Percentiles rank a stretch among this genome's conserved stretches.
Conservation (phyloP, 169 alveolate genomes). For the Eimeria zaria region DNA sequence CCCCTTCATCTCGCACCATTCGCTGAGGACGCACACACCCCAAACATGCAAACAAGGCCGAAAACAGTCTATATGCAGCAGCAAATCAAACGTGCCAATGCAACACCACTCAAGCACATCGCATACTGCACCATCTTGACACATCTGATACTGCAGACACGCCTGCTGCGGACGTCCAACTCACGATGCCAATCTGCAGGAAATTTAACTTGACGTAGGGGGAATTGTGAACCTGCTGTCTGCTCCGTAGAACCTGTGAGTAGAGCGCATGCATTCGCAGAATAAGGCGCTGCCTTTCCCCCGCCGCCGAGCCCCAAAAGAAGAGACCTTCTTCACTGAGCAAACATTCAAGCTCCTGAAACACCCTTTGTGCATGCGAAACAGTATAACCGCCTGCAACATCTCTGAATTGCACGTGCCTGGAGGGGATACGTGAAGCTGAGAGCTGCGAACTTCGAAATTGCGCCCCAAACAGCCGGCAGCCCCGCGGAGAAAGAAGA, state of each 20-base stretch:
- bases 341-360: not conserved
- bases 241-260: constrained; percentile 72
- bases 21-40: not conserved
- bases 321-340: not conserved
- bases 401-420: not conserved
- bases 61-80: not conserved
- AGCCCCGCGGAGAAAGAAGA: constrained; percentile 36
- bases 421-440: constrained; percentile 78
- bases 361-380: not conserved
- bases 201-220: constrained; percentile 67
- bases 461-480: constrained; percentile 83
- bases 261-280: not conserved
- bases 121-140: too few relatives aligned
- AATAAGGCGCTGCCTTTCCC: not conserved
- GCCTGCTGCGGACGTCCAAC: not conserved
- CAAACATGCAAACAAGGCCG: not conserved
- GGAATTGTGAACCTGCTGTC: constrained; percentile 76
- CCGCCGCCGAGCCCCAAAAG: not conserved
- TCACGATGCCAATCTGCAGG: constrained; percentile 64
- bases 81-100: not conserved
- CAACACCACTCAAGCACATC: too few relatives aligned
- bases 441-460: constrained; percentile 78
- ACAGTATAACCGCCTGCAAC: not conserved
- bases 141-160: not conserved
- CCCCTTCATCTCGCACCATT: constrained; percentile 73